A percentile compares a stretch with the other conserved stretches of the same genome.
Evolutionary conservation across 768 basidiomycete genomes (phyloP).

Genomic region (Tremella yokohamensis): DNA sequence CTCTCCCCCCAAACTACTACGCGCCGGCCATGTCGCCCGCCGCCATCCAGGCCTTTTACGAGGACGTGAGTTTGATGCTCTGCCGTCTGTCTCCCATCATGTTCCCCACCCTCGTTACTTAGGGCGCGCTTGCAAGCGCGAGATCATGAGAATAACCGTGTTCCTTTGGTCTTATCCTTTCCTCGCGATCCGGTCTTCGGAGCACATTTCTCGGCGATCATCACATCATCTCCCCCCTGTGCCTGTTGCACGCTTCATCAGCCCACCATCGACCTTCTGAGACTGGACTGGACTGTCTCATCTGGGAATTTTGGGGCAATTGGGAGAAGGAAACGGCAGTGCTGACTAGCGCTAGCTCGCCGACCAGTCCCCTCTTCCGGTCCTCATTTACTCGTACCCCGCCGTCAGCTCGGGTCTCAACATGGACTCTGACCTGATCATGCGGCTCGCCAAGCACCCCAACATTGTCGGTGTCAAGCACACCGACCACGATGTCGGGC

Average conservation of each 20-base stretch:
- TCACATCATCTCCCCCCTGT: too few relatives aligned
- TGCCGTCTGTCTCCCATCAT: background rate
- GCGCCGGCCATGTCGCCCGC: conserved; percentile 66
- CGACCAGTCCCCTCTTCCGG: conserved; percentile 63
- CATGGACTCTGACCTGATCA: conserved; percentile 81
- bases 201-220: too few relatives aligned
- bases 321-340: too few relatives aligned
- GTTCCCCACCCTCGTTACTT: conserved; percentile 1
- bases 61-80: conserved; percentile 61
- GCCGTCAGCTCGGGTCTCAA: conserved; percentile 85
- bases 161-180: too few relatives aligned
- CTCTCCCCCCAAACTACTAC: conserved; percentile 83
- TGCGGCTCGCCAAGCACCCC: conserved; percentile 69
- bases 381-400: conserved; percentile 86
- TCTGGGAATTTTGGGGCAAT: too few relatives aligned
- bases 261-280: too few relatives aligned
- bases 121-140: background rate
- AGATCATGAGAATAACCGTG: too few relatives aligned
- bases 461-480: conserved; percentile 85
- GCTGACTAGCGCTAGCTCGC: background rate
- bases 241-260: too few relatives aligned
- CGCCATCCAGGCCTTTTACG: conserved; percentile 74
- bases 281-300: too few relatives aligned
- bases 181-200: too few relatives aligned
- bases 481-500: conserved; percentile 89